Evolutionary conservation across 1,284 basidiomycete species (phyloP).

Genomic region (Rugosomyces carneus): DNA sequence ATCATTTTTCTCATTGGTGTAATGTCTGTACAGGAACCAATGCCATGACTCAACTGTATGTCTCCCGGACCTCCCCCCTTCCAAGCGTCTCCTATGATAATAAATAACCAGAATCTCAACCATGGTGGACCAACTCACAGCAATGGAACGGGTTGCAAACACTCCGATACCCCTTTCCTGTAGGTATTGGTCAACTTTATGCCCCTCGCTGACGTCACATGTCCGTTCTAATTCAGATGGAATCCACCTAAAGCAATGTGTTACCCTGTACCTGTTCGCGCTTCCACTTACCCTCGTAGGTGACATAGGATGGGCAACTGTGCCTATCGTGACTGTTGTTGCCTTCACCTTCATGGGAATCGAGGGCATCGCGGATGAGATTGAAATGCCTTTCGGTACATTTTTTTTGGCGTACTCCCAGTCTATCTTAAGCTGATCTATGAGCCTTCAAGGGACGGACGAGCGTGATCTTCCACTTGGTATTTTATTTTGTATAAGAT

Average conservation of each 20-base stretch:
- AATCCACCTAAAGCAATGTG: constrained; percentile 90
- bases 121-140: constrained; percentile 80
- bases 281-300: constrained; percentile 79
- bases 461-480: constrained; percentile 65
- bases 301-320: constrained; percentile 73
- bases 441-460: constrained; percentile 43
- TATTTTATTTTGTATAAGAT: constrained; percentile 22
- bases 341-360: constrained; percentile 91
- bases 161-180: constrained; percentile 77
- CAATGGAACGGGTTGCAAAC: constrained; percentile 82
- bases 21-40: constrained; percentile 52
- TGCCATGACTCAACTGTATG: constrained; percentile 61
- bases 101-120: constrained; percentile 49
- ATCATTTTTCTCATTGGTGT: constrained; percentile 6
- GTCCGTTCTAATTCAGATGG: constrained; percentile 41
- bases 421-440: background rate
- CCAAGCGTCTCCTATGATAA: constrained; percentile 3
- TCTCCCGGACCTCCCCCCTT: background rate
- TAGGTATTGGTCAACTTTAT: constrained; percentile 26
- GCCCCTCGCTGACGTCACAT: background rate
- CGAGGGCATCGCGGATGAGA: constrained; percentile 88
- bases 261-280: constrained; percentile 83
- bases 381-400: constrained; percentile 84
- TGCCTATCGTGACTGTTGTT: constrained; percentile 79
- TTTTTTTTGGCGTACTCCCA: constrained; percentile 6